Conservation (phyloP, 2,329 filamentous ascomycete species). For the Cadophora sp. region DNA sequence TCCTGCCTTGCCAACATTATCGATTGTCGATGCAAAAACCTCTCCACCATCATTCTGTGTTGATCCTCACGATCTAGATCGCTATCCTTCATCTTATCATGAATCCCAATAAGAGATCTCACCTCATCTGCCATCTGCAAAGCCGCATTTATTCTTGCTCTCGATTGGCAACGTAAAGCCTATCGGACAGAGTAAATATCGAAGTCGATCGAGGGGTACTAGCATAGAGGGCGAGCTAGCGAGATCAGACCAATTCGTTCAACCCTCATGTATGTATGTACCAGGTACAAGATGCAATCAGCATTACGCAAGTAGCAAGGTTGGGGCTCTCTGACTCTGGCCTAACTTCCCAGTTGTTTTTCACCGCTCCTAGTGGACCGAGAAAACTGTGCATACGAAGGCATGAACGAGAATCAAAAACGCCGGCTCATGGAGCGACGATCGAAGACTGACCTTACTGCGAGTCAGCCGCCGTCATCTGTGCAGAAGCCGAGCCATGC, state of each 20-base stretch:
- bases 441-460: background rate
- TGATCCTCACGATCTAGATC: background rate
- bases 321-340: background rate
- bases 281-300: conserved; percentile 6
- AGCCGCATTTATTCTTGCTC: background rate
- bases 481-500: conserved; percentile 5
- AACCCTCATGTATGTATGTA: background rate
- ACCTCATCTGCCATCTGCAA: background rate
- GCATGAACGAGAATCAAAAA: background rate
- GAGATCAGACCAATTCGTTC: background rate
- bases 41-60: background rate
- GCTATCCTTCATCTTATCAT: background rate
- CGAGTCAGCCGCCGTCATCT: background rate
- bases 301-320: background rate
- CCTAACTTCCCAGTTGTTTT: background rate
- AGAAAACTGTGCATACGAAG: conserved; percentile 6
- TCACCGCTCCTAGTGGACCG: background rate
- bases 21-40: background rate
- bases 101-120: background rate
- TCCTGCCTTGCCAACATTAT: background rate
- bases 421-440: background rate
- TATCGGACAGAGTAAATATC: background rate
- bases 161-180: background rate
- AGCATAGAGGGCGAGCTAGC: background rate
- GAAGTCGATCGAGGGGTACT: background rate